A percentile compares a stretch with the other conserved stretches of the same genome.
Conservation (phyloP, 371 early-diverging fungal species). For the Mortierella sp. region DNA sequence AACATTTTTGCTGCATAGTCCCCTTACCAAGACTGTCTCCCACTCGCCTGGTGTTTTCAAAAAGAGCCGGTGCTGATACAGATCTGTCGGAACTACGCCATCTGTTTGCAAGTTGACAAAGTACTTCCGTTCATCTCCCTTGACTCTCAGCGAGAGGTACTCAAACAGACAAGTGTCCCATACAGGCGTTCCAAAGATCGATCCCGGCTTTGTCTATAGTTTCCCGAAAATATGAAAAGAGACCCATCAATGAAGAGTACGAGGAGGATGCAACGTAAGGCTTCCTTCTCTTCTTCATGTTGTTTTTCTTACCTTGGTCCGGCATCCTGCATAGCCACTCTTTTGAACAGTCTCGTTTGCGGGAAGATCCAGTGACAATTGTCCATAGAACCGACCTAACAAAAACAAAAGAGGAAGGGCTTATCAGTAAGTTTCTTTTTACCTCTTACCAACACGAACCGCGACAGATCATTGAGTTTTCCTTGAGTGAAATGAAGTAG, state of each 20-base stretch:
- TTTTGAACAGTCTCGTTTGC: constrained; percentile 75
- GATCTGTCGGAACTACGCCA: constrained; percentile 80
- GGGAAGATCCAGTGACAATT: constrained; percentile 82
- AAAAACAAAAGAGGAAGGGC: background rate
- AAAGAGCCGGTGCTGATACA: constrained; percentile 93
- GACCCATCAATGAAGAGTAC: too few relatives aligned
- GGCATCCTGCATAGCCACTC: constrained; percentile 92
- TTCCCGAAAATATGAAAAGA: too few relatives aligned
- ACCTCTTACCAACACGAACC: background rate
- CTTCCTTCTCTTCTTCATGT: too few relatives aligned
- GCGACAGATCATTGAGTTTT: background rate
- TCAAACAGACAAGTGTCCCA: constrained; percentile 90
- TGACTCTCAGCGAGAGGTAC: constrained; percentile 84
- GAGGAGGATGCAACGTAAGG: too few relatives aligned
- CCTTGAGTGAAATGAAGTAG: too few relatives aligned
- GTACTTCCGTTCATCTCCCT: constrained; percentile 84
- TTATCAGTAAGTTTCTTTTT: background rate
- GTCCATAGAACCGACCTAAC: constrained; percentile 82
- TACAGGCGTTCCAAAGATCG: constrained; percentile 81
- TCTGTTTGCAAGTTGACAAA: constrained; percentile 93
- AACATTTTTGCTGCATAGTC: background rate
- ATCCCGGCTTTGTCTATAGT: constrained; percentile 64
- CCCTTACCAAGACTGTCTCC: constrained; percentile 86
- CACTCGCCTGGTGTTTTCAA: constrained; percentile 88
- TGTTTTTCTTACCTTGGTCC: constrained; percentile 80